phyloP scores from a whole-genome alignment of 441 rosid genomes.

The Jatropha multifida region DNA sequence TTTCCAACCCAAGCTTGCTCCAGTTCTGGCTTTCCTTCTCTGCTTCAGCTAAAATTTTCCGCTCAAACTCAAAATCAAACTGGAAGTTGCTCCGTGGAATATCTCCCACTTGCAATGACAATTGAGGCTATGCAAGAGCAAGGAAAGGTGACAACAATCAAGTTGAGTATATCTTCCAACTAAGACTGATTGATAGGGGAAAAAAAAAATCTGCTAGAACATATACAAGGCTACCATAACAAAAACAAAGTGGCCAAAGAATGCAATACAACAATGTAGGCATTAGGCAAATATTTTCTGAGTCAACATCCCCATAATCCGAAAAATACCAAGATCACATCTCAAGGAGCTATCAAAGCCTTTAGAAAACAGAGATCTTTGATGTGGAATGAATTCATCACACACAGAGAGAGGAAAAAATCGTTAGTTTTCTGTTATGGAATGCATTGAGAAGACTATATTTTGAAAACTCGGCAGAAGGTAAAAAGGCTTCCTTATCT shows the following conservation, averaged over 20 bases:
- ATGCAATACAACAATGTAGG: neutral
- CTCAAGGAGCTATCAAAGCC: neutral
- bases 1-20: slow-evolving; percentile 68
- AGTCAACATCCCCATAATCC: neutral
- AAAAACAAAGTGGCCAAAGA: neutral
- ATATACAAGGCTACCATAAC: neutral
- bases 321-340: neutral
- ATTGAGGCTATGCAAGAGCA: slow-evolving; percentile 57
- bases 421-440: neutral
- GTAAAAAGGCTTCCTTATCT: neutral
- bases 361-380: neutral
- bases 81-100: slow-evolving; percentile 82
- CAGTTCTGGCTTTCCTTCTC: slow-evolving; percentile 74
- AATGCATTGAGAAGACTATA: neutral
- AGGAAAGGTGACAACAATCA: slow-evolving; percentile 6
- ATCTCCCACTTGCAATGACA: slow-evolving; percentile 61
- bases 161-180: neutral
- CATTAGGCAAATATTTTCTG: too few relatives aligned
- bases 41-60: slow-evolving; percentile 66
- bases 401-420: neutral
- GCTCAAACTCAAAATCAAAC: slow-evolving; percentile 78
- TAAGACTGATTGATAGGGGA: neutral
- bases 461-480: neutral
- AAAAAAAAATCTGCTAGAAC: neutral
- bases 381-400: neutral